phyloP scores from a whole-genome alignment of 768 basidiomycete species.

The Termitomyces sp. region DNA sequence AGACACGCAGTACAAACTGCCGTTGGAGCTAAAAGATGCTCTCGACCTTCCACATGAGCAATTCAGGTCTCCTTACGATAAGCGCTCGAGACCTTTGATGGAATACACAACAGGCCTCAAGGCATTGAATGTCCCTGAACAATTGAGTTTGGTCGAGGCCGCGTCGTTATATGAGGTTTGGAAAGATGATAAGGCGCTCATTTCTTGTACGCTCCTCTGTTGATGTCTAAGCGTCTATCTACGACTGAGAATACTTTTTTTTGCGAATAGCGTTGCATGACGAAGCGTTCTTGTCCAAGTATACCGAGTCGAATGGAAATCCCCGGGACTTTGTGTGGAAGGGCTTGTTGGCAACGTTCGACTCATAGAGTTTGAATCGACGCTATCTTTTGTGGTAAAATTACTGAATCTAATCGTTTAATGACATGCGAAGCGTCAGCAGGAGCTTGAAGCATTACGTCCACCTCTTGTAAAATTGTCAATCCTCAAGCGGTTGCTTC shows the following conservation, averaged over 20 bases:
- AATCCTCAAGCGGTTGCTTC: too few relatives aligned
- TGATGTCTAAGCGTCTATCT: not conserved
- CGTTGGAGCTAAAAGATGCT: constrained; percentile 60
- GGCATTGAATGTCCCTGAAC: constrained; percentile 40
- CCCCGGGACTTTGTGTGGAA: constrained; percentile 73
- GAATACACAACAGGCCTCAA: constrained; percentile 47
- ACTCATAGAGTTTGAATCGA: constrained; percentile 1
- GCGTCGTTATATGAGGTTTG: constrained; percentile 71
- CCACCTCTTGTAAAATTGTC: not conserved
- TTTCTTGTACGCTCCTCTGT: constrained; percentile 35
- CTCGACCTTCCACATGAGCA: constrained; percentile 39
- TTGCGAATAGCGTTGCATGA: constrained; percentile 37
- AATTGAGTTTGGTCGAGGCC: constrained; percentile 62
- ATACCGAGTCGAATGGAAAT: constrained; percentile 73
- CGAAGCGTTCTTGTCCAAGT: constrained; percentile 74
- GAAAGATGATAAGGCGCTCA: constrained; percentile 54
- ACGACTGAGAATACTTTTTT: not conserved
- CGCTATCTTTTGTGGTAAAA: not conserved
- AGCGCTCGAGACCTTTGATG: constrained; percentile 41
- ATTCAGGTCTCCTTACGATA: constrained; percentile 48
- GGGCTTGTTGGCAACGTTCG: constrained; percentile 39
- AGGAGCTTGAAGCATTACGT: not conserved
- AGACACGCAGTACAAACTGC: constrained; percentile 49
- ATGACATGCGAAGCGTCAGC: not conserved
- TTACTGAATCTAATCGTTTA: not conserved